Base-by-base conservation (phyloP, 768 basidiomycete genomes). In the Agaricus blazei region DNA sequence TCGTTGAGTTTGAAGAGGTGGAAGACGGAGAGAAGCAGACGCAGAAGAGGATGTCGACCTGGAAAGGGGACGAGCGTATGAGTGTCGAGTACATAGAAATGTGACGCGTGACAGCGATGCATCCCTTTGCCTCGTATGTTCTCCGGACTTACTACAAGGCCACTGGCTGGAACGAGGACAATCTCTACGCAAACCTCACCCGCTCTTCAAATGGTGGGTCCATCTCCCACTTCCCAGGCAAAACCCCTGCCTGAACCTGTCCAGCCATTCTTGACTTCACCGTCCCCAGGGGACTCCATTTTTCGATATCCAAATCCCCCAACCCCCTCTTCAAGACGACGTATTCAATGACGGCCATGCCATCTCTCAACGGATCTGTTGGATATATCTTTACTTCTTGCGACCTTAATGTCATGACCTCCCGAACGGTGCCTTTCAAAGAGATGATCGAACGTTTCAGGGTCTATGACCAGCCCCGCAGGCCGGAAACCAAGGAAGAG, bases 141-240 rank as follows among this genome's bases (percentile, higher is more conserved):
- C 76, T 98, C 37, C 87, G 88, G 59, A 87, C 80, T 68, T 98
- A 96, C 70, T 94, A 93, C 75, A 81, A 82, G 60, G 85, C 84
- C n/a, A 97, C 93, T 31, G 90, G 92, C 59, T 98, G 96, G 96
- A 94, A 93, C 63, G 92, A 96, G 67, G 95, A 98, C 70, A 96
- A 96, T 64, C 76, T 96, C 23, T 98, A 92, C 64, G 83, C 88
- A 2, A 92, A 95, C 60, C 63, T 98, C 43, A 97, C 93, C 1
- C 83, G 91, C 52, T 90, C 93, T 36, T 96, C 94, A 1, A 86
- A 81, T 72, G 90, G 93, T 96, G 34, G 58, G 70, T 54, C 52
- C 36, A 31, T 29, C 24, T 46, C 60, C 23, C 67, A 27, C 15
- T 28, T n/a, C 34, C 11, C 34, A 12, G n/a, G 1, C 3, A 14